These are phyloP conservation scores for Phytopythium oedochilum DNA, from an alignment of 352 stramenopile species.

Conservation along the genomic window DNA sequence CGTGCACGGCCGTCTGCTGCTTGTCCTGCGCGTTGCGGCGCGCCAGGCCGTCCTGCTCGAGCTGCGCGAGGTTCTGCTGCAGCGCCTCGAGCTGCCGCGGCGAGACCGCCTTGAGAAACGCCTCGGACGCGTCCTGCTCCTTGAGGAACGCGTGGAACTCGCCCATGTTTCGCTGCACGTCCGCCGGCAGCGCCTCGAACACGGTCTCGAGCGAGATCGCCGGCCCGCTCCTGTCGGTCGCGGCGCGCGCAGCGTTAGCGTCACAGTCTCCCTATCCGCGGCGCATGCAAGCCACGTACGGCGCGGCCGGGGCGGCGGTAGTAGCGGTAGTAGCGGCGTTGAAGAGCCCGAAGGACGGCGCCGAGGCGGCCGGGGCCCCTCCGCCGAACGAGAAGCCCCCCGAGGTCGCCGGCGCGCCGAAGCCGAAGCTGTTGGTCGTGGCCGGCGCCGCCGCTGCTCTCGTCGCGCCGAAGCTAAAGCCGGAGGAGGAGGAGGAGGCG, in stretches of 20 bases:
- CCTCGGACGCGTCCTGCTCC: constrained; percentile 65
- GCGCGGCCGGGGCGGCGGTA: neutral
- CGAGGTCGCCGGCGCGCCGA: too few species aligned
- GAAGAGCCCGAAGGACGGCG: too few species aligned
- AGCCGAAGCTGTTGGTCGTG: too few species aligned
- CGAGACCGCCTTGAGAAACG: constrained; percentile 71
- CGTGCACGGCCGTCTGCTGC: constrained; percentile 54
- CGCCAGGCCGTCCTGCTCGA: constrained; percentile 63
- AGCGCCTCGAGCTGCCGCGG: constrained; percentile 45
- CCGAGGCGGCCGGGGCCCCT: too few species aligned
- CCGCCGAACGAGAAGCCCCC: too few species aligned
- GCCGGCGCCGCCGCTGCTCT: too few species aligned
- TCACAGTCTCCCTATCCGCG: too few species aligned
- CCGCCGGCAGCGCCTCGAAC: constrained; percentile 60
- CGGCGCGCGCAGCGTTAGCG: neutral
- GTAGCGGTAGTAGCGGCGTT: constrained; percentile 10
- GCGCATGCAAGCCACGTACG: constrained; percentile 4
- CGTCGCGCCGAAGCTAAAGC: too few species aligned
- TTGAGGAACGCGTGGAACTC: constrained; percentile 75
- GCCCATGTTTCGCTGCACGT: constrained; percentile 75
- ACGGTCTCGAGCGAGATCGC: constrained; percentile 70
- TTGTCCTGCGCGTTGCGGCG: constrained; percentile 54
- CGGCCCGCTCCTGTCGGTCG: constrained; percentile 11
- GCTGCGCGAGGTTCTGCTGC: constrained; percentile 42
- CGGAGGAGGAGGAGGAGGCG: constrained; percentile 2